A percentile compares a stretch with the other conserved stretches of the same genome.
These are phyloP conservation scores for Colletotrichum coccodes DNA, from an alignment of 2,329 filamentous ascomycete species.

Conservation along the genomic window DNA sequence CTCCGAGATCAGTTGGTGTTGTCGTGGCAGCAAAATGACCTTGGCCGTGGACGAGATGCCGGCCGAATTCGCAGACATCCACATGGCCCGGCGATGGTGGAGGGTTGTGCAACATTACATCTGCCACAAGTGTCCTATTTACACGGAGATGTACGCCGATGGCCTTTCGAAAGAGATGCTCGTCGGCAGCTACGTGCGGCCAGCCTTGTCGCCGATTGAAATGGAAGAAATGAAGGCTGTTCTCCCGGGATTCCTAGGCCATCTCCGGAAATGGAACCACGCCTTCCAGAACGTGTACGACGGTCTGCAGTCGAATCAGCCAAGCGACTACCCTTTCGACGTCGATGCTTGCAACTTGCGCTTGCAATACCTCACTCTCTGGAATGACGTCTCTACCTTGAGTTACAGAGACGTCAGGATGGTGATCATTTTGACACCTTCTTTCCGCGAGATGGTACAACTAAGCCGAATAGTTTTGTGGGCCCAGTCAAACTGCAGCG, in stretches of 20 bases:
- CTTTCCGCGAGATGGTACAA: constrained; percentile 52
- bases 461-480: constrained; percentile 48
- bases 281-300: constrained; percentile 50
- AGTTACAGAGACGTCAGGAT: constrained; percentile 47
- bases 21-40: constrained; percentile 37
- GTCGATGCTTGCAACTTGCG: constrained; percentile 51
- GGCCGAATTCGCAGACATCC: constrained; percentile 39
- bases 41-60: constrained; percentile 48
- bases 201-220: constrained; percentile 43
- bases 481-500: constrained; percentile 28
- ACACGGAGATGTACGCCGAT: constrained; percentile 36
- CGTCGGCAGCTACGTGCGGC: constrained; percentile 39
- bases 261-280: constrained; percentile 51
- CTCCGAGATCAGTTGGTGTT: constrained; percentile 23
- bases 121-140: constrained; percentile 47
- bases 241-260: constrained; percentile 47
- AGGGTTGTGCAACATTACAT: constrained; percentile 48
- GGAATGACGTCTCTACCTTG: constrained; percentile 48
- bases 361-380: constrained; percentile 53
- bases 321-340: constrained; percentile 39
- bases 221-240: constrained; percentile 42
- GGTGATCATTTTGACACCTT: constrained; percentile 49
- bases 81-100: constrained; percentile 50
- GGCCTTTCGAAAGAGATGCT: constrained; percentile 42
- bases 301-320: constrained; percentile 36